Conservation (phyloP, 2,329 filamentous ascomycete species). For the Colletotrichum incanum region DNA sequence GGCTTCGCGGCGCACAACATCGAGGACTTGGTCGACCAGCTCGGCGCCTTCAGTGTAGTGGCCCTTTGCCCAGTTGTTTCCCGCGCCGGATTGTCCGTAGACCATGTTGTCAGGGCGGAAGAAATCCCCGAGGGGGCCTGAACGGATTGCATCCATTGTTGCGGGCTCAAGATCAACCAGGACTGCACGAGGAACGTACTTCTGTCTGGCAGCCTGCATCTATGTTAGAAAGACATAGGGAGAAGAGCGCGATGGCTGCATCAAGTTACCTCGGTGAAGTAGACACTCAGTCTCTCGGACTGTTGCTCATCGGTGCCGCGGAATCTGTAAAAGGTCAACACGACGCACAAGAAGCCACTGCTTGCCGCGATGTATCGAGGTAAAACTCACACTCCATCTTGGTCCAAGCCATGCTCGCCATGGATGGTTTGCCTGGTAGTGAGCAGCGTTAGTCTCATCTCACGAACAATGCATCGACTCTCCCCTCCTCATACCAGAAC, state of each 20-base stretch:
- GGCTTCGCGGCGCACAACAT: slow-evolving; percentile 98
- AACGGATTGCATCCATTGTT: slow-evolving; percentile 99
- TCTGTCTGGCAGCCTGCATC: slow-evolving; percentile 89
- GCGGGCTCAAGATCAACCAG: slow-evolving; percentile 99
- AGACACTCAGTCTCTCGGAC: slow-evolving; percentile 99
- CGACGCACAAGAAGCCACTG: not conserved
- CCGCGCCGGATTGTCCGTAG: slow-evolving; percentile 98
- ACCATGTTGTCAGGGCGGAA: slow-evolving; percentile 99
- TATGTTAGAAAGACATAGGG: not conserved
- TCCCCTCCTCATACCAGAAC: slow-evolving; percentile 80
- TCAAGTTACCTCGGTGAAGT: slow-evolving; percentile 83
- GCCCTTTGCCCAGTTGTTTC: slow-evolving; percentile 99
- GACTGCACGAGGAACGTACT: slow-evolving; percentile 99
- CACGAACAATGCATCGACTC: not conserved
- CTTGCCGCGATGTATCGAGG: not conserved
- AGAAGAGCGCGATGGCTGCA: not conserved
- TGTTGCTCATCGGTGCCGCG: slow-evolving; percentile 98
- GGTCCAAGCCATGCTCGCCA: slow-evolving; percentile 95
- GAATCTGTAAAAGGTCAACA: slow-evolving; percentile 73
- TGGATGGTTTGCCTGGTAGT: slow-evolving; percentile 81
- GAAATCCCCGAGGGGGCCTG: slow-evolving; percentile 97
- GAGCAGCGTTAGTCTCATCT: slow-evolving; percentile 55
- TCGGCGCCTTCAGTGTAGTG: slow-evolving; percentile 99
- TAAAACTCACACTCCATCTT: slow-evolving; percentile 87
- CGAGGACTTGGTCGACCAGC: slow-evolving; percentile 96